phyloP scores from a whole-genome alignment of 1,284 basidiomycete species.

The Pterulicium gracile region DNA sequence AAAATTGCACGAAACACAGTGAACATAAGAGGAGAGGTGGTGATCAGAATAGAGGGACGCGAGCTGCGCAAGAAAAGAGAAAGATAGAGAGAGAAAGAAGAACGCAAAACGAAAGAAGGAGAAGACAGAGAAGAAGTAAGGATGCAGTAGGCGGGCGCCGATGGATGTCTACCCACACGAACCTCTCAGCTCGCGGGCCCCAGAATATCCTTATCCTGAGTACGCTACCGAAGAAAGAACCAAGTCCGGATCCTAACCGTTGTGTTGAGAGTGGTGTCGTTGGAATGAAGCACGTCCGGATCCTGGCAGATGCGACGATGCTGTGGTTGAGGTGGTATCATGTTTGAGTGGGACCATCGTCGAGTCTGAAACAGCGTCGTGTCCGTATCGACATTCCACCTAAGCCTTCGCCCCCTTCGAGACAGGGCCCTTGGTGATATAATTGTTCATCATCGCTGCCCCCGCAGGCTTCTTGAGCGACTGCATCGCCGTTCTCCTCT shows the following conservation, averaged over 20 bases:
- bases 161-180: neutral
- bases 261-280: too few relatives aligned
- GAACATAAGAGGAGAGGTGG: neutral
- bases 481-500: conserved; percentile 27
- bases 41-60: neutral
- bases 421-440: neutral
- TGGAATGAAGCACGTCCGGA: neutral
- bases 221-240: too few relatives aligned
- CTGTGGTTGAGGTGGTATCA: neutral
- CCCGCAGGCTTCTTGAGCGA: conserved; percentile 4
- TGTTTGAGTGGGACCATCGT: neutral
- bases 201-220: too few relatives aligned
- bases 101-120: neutral
- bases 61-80: neutral
- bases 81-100: neutral
- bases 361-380: neutral
- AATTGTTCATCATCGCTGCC: neutral
- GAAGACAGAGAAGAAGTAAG: neutral
- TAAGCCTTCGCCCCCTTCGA: neutral
- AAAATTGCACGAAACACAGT: neutral
- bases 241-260: too few relatives aligned
- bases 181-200: neutral
- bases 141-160: neutral
- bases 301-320: neutral
- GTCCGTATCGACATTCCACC: neutral